phyloP scores from a whole-genome alignment of 148 eudicot genomes.

The Rhododendron griersonianum region DNA sequence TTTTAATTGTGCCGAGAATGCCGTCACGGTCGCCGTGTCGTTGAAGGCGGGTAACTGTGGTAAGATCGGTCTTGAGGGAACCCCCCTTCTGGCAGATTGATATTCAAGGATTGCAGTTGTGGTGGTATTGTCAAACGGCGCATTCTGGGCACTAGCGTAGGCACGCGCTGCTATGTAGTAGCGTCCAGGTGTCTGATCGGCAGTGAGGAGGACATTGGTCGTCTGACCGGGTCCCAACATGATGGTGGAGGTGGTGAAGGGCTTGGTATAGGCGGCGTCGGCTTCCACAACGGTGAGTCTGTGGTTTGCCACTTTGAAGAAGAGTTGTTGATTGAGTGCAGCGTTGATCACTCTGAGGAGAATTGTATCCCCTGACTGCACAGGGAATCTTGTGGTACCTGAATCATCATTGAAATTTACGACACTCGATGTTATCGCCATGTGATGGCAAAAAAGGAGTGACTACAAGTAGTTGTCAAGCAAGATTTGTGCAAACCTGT shows the following conservation, averaged over 20 bases:
- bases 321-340: constrained; percentile 78
- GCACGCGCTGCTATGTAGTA: constrained; percentile 73
- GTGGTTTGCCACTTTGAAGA: constrained; percentile 65
- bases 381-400: constrained; percentile 43
- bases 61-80: constrained; percentile 31
- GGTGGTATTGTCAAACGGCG: constrained; percentile 65
- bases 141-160: constrained; percentile 43
- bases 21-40: constrained; percentile 59
- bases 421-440: not conserved
- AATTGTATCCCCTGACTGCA: constrained; percentile 53
- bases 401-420: constrained; percentile 14
- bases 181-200: constrained; percentile 54
- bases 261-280: constrained; percentile 60
- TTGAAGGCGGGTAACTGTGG: constrained; percentile 63
- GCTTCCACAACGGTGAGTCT: constrained; percentile 63
- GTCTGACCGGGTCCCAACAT: constrained; percentile 83
- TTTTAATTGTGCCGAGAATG: constrained; percentile 43
- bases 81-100: constrained; percentile 26
- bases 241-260: constrained; percentile 50
- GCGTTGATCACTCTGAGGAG: constrained; percentile 71
- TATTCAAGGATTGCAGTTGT: constrained; percentile 70
- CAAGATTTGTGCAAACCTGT: constrained; percentile 37
- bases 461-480: not conserved
- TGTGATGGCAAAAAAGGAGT: not conserved
- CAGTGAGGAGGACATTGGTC: constrained; percentile 57